phyloP scores from a whole-genome alignment of 2,329 filamentous ascomycete genomes.

The Cladorrhinum sp. region DNA sequence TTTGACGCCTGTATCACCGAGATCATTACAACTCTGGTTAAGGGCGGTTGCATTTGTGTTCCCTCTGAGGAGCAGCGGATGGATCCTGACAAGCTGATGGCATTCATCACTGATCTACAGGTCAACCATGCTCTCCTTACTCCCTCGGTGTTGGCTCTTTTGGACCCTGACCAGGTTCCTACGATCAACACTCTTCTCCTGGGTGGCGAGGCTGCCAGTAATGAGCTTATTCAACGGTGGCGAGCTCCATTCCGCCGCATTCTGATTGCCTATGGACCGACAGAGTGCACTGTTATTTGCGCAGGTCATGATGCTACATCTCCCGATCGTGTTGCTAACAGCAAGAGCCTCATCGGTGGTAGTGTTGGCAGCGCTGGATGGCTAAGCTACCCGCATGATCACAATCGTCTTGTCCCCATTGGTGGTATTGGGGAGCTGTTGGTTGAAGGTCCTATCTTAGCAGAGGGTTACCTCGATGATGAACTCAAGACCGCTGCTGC shows the following conservation, averaged over 20 bases:
- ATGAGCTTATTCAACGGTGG: constrained; percentile 17
- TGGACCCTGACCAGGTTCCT: constrained; percentile 23
- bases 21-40: constrained; percentile 10
- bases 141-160: constrained; percentile 24
- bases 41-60: constrained; percentile 17
- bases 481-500: constrained; percentile 41
- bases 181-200: constrained; percentile 22
- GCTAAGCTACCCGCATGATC: constrained; percentile 30
- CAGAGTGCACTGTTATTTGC: constrained; percentile 21
- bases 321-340: constrained; percentile 19
- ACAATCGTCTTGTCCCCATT: constrained; percentile 26
- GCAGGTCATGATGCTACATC: constrained; percentile 17
- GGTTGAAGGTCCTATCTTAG: constrained; percentile 43
- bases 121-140: constrained; percentile 27
- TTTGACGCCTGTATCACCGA: constrained; percentile 19
- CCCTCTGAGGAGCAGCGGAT: constrained; percentile 14
- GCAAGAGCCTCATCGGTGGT: constrained; percentile 18
- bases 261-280: constrained; percentile 25
- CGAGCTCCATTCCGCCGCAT: constrained; percentile 5
- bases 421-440: constrained; percentile 35
- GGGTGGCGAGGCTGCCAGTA: constrained; percentile 24
- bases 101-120: constrained; percentile 22
- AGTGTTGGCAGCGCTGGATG: constrained; percentile 21
- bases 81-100: constrained; percentile 34
- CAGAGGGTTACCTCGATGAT: constrained; percentile 49